phyloP scores from a whole-genome alignment of 1,139 yeast species.

The Debaryomycetaceae sp. region DNA sequence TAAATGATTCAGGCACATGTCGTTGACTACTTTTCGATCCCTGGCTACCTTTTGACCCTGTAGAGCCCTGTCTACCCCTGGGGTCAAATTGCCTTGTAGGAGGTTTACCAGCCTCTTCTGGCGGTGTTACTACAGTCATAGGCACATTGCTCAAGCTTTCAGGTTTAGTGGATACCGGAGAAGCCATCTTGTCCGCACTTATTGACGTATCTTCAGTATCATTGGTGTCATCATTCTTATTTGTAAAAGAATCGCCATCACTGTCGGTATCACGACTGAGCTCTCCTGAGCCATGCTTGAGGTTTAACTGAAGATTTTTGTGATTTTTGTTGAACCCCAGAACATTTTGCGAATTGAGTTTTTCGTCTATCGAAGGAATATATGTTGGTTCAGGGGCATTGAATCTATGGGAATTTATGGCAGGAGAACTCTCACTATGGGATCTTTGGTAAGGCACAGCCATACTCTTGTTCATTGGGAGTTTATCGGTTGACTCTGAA shows the following conservation, averaged over 20 bases:
- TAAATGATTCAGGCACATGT: background rate
- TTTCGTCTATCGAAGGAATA: background rate
- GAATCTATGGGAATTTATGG: background rate
- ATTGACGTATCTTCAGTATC: slow-evolving; percentile 11
- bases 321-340: slow-evolving; percentile 17
- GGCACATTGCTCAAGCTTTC: background rate
- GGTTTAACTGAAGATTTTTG: slow-evolving; percentile 29
- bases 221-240: slow-evolving; percentile 6
- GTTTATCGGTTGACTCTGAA: background rate
- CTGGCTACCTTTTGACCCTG: background rate
- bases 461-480: background rate
- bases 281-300: slow-evolving; percentile 9
- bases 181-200: background rate
- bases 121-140: background rate
- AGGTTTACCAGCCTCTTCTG: background rate
- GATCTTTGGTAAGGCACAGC: background rate
- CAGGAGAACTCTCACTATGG: background rate
- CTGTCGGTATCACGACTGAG: background rate
- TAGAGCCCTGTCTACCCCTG: background rate
- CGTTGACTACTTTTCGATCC: background rate
- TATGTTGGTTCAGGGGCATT: background rate
- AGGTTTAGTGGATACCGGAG: background rate
- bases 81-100: background rate
- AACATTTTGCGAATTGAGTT: background rate
- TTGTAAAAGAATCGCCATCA: slow-evolving; percentile 2